Conservation (phyloP, 176 grass and related monocot genomes). For the Eleusine coracana region DNA sequence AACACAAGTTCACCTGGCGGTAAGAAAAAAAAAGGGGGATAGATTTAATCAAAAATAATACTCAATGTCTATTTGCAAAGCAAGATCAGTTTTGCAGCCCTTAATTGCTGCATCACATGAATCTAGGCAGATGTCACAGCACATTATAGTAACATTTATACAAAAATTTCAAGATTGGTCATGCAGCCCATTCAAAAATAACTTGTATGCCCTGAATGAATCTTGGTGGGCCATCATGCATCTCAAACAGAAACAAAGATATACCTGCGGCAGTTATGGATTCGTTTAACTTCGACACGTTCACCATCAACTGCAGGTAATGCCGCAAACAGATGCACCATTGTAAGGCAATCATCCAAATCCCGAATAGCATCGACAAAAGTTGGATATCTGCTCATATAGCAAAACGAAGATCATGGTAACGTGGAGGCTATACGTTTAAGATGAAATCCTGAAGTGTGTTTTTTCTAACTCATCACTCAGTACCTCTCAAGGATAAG, state of each 20-base stretch:
- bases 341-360: slow-evolving; percentile 97
- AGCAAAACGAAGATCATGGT: slow-evolving; percentile 11
- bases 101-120: slow-evolving; percentile 13
- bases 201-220: neutral
- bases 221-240: neutral
- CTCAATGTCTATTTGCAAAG: neutral
- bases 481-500: slow-evolving; percentile 85
- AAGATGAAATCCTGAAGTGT: neutral
- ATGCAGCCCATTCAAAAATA: neutral
- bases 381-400: slow-evolving; percentile 70
- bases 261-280: slow-evolving; percentile 92
- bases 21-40: neutral
- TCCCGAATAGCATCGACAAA: slow-evolving; percentile 95
- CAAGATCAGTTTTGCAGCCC: neutral
- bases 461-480: slow-evolving; percentile 15
- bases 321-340: slow-evolving; percentile 95
- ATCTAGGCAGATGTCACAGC: neutral
- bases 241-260: neutral
- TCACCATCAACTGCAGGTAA: slow-evolving; percentile 95
- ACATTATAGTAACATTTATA: neutral
- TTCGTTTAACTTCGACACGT: slow-evolving; percentile 71
- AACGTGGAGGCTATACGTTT: neutral
- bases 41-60: neutral
- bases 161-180: neutral
- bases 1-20: neutral